A percentile compares a stretch with the other conserved stretches of the same genome.
These are phyloP conservation scores for Phytophthora palmivora DNA, from an alignment of 352 stramenopile genomes.

Conservation along the genomic window DNA sequence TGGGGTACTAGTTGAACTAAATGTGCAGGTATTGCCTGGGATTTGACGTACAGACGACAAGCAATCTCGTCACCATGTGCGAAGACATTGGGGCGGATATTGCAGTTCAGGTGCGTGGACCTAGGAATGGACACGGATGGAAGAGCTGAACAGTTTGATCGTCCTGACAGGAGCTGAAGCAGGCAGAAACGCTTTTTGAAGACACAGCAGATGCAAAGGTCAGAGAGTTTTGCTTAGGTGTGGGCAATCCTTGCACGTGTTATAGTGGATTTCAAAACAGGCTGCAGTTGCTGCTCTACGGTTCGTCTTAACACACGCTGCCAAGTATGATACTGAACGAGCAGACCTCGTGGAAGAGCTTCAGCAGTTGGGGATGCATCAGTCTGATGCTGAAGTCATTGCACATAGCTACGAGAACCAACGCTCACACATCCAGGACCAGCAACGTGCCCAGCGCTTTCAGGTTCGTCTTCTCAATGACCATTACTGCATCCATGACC, in stretches of 20 bases:
- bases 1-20: too few species aligned
- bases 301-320: slow-evolving; percentile 56
- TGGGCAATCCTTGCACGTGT: too few species aligned
- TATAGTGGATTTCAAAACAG: slow-evolving; percentile 7
- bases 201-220: slow-evolving; percentile 37
- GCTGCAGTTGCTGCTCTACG: slow-evolving; percentile 43
- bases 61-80: slow-evolving; percentile 27
- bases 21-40: too few species aligned
- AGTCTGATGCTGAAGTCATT: slow-evolving; percentile 25
- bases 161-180: slow-evolving; percentile 27
- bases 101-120: slow-evolving; percentile 26
- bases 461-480: slow-evolving; percentile 34
- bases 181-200: slow-evolving; percentile 19
- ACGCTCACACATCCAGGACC: slow-evolving; percentile 35
- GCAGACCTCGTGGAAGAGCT: slow-evolving; percentile 54
- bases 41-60: slow-evolving; percentile 9
- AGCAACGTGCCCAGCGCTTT: slow-evolving; percentile 44
- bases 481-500: neutral
- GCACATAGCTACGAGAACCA: slow-evolving; percentile 42
- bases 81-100: slow-evolving; percentile 41
- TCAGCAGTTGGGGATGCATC: slow-evolving; percentile 52
- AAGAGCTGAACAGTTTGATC: slow-evolving; percentile 6
- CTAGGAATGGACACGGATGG: neutral
- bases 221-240: neutral
- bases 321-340: slow-evolving; percentile 51